Evolutionary conservation across 2,329 filamentous ascomycete genomes (phyloP).

Genomic region (Phaeophleospora eucalypticola): DNA sequence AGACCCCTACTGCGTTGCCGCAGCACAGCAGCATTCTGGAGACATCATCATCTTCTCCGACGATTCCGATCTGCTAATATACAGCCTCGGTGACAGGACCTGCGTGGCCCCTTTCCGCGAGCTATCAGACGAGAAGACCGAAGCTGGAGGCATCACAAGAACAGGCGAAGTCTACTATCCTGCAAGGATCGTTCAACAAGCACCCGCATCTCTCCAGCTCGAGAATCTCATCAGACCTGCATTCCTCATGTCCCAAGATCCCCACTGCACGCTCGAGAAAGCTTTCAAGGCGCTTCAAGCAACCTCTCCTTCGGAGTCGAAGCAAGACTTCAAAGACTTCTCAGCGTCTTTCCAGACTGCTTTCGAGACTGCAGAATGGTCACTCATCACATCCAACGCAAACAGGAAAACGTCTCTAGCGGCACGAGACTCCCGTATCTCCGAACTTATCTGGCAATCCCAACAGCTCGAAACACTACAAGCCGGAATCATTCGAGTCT

Average conservation of each 20-base stretch:
- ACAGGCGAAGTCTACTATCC: constrained; percentile 41
- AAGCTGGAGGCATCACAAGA: constrained; percentile 14
- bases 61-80: constrained; percentile 82
- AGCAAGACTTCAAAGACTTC: constrained; percentile 14
- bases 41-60: constrained; percentile 62
- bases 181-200: constrained; percentile 40
- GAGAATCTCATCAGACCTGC: constrained; percentile 38
- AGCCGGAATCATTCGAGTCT: constrained; percentile 46
- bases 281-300: constrained; percentile 10
- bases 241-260: constrained; percentile 36
- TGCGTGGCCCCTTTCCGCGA: constrained; percentile 66
- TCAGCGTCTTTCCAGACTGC: constrained; percentile 10
- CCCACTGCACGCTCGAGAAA: constrained; percentile 27
- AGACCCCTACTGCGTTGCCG: constrained; percentile 70
- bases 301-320: too few relatives aligned
- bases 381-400: constrained; percentile 2
- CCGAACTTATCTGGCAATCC: constrained; percentile 48
- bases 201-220: constrained; percentile 36
- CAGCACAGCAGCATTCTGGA: constrained; percentile 42
- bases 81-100: constrained; percentile 61
- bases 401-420: constrained; percentile 2
- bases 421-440: constrained; percentile 15
- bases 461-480: constrained; percentile 20
- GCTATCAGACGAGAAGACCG: constrained; percentile 40
- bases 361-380: constrained; percentile 7